Conservation (phyloP, 352 stramenopile genomes). For the Bremia lactucae region DNA sequence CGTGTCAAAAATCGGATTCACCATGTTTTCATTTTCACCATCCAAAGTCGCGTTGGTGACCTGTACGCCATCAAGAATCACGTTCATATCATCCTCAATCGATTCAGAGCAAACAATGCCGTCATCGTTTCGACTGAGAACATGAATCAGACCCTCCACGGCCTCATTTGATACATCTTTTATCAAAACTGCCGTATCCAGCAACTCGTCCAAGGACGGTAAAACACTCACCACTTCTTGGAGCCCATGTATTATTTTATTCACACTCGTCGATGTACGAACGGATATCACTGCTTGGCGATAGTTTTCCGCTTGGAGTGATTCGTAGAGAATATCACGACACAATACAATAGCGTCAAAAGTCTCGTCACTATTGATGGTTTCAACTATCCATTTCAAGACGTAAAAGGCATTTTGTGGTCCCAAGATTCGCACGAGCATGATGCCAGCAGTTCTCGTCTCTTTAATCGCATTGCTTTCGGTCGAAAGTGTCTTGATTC, state of each 20-base stretch:
- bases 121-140: conserved; percentile 6
- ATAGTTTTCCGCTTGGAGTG: conserved; percentile 56
- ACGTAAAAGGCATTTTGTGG: conserved; percentile 69
- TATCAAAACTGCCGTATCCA: conserved; percentile 41
- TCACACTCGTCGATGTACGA: conserved; percentile 29
- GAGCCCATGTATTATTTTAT: conserved; percentile 31
- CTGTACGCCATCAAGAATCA: not conserved
- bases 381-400: conserved; percentile 62
- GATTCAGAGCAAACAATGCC: conserved; percentile 25
- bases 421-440: conserved; percentile 45
- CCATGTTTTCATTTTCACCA: conserved; percentile 11
- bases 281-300: conserved; percentile 31
- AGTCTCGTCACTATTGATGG: conserved; percentile 60
- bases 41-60: conserved; percentile 16
- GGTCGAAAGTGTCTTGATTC: conserved; percentile 28
- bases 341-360: conserved; percentile 58
- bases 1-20: conserved; percentile 27
- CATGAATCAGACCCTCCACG: conserved; percentile 19
- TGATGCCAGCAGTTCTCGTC: conserved; percentile 35
- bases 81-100: conserved; percentile 17
- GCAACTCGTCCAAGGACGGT: conserved; percentile 53
- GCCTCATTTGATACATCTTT: conserved; percentile 56
- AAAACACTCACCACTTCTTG: conserved; percentile 42
- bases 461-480: conserved; percentile 46
- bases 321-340: conserved; percentile 51